phyloP scores from a whole-genome alignment of 192 early-diverging fungal species.

The Backusella mclennaniae region DNA sequence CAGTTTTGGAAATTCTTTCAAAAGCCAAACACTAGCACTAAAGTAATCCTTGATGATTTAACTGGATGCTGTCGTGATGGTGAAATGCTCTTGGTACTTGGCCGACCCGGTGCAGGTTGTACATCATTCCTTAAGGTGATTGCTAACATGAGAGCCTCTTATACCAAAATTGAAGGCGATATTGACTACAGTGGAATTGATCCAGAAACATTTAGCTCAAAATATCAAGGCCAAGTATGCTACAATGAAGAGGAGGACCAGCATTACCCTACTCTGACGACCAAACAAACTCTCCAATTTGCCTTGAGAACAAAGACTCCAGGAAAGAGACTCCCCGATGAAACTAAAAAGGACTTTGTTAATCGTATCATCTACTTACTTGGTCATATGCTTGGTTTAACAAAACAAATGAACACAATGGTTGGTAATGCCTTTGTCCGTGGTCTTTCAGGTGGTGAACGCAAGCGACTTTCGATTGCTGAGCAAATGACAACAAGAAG shows the following conservation, averaged over 20 bases:
- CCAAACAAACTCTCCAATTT: constrained; percentile 75
- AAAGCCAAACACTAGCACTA: constrained; percentile 21
- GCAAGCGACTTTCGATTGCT: constrained; percentile 75
- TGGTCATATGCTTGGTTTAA: constrained; percentile 50
- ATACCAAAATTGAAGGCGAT: constrained; percentile 50
- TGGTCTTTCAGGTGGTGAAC: constrained; percentile 77
- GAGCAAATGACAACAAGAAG: constrained; percentile 68
- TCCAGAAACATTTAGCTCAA: constrained; percentile 51
- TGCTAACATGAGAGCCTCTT: constrained; percentile 54
- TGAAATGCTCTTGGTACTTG: constrained; percentile 70
- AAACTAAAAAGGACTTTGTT: constrained; percentile 48
- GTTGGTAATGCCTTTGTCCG: constrained; percentile 77
- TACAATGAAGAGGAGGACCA: constrained; percentile 82
- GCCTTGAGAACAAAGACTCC: constrained; percentile 74
- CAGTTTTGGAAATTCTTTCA: neutral
- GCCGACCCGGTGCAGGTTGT: constrained; percentile 70
- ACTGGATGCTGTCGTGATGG: constrained; percentile 71
- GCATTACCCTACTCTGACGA: constrained; percentile 77
- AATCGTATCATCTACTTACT: constrained; percentile 45
- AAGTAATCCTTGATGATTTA: constrained; percentile 55
- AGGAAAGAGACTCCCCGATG: constrained; percentile 46
- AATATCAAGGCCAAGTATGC: constrained; percentile 70
- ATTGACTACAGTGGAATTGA: constrained; percentile 71
- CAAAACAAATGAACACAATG: constrained; percentile 65
- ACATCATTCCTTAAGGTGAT: constrained; percentile 61